These are phyloP conservation scores for Hemerocallis citrina DNA, from an alignment of 106 monocot species.

Conservation along the genomic window DNA sequence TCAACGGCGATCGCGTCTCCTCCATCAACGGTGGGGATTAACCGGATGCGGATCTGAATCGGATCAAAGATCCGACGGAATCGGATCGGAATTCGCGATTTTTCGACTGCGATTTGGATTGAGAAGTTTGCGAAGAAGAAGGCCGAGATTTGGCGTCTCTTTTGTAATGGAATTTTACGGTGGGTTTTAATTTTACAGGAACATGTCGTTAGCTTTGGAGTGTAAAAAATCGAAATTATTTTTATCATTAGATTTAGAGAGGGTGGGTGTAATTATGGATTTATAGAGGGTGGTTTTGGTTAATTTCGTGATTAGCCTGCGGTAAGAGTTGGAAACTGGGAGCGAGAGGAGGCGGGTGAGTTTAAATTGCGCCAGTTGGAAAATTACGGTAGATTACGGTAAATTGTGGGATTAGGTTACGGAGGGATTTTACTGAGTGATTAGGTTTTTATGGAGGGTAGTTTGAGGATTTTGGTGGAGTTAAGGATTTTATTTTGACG, in stretches of 20 bases:
- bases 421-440: no score
- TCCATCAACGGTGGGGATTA: neutral
- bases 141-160: slow-evolving; percentile 5
- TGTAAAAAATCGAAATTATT: neutral
- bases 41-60: slow-evolving; percentile 1
- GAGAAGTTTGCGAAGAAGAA: neutral
- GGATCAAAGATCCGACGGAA: neutral
- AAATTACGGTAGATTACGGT: no score
- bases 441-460: no score
- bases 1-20: neutral
- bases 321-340: no score
- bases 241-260: no score
- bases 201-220: neutral
- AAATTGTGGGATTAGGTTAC: no score
- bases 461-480: no score
- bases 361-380: neutral
- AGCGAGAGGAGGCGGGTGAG: neutral
- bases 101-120: neutral
- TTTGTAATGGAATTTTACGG: neutral
- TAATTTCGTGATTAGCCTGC: neutral
- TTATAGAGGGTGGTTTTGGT: neutral
- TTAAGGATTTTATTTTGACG: no score
- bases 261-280: neutral
- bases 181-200: slow-evolving; percentile 2
- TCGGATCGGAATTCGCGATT: slow-evolving; percentile 2